Conservation (phyloP, 352 stramenopile genomes). For the Halophytophthora batemanensis region DNA sequence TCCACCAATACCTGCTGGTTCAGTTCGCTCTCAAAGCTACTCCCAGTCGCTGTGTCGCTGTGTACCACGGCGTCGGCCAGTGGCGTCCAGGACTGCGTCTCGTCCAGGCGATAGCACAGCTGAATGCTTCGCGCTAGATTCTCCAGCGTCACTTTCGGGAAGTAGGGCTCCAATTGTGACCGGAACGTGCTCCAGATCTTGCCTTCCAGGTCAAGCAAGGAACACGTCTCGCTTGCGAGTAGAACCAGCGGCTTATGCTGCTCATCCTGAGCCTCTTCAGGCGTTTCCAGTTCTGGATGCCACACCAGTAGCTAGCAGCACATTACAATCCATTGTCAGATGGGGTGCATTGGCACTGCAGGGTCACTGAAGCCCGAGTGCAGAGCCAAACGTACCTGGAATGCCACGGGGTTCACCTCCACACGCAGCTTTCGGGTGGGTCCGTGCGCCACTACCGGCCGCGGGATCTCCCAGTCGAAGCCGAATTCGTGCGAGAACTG, state of each 20-base stretch:
- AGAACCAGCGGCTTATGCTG: slow-evolving; percentile 44
- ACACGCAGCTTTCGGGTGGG: slow-evolving; percentile 40
- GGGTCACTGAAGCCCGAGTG: too few relatives aligned
- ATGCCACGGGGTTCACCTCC: slow-evolving; percentile 68
- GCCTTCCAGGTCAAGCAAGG: slow-evolving; percentile 39
- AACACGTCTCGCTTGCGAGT: slow-evolving; percentile 30
- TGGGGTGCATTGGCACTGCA: too few relatives aligned
- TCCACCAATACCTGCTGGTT: slow-evolving; percentile 15
- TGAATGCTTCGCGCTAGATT: slow-evolving; percentile 35
- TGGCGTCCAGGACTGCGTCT: slow-evolving; percentile 38
- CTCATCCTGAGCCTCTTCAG: slow-evolving; percentile 26
- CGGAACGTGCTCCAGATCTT: slow-evolving; percentile 34
- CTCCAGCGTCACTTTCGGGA: slow-evolving; percentile 27
- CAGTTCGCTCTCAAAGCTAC: slow-evolving; percentile 14
- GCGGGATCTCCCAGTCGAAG: slow-evolving; percentile 70
- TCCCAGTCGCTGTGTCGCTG: too few relatives aligned
- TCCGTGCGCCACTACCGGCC: slow-evolving; percentile 50
- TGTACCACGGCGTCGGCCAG: slow-evolving; percentile 31
- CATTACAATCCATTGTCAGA: too few relatives aligned
- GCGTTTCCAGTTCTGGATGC: slow-evolving; percentile 18
- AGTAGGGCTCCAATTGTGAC: slow-evolving; percentile 28
- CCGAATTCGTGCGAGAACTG: slow-evolving; percentile 55
- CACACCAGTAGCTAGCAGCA: slow-evolving; percentile 23
- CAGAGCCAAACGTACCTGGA: slow-evolving; percentile 40
- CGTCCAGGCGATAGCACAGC: slow-evolving; percentile 44